Conservation (phyloP, 108 stramenopile species). For the Skeletonema costatum region DNA sequence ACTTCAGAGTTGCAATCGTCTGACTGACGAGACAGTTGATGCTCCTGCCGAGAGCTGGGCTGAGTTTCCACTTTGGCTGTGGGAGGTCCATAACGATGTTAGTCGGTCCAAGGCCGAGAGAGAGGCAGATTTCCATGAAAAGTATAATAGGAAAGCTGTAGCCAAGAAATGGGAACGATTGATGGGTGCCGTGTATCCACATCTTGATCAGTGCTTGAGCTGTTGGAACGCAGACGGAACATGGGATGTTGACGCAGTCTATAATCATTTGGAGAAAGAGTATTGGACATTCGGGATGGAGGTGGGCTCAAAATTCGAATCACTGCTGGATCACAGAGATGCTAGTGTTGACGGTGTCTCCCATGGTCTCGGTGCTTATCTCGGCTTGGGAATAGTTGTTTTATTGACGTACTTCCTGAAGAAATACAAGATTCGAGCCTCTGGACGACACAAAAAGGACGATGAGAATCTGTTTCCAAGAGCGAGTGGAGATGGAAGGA, state of each 20-base stretch:
- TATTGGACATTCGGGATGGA: slow-evolving; percentile 41
- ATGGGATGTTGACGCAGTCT: slow-evolving; percentile 48
- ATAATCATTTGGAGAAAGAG: slow-evolving; percentile 31
- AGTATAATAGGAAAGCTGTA: slow-evolving; percentile 8
- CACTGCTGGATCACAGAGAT: slow-evolving; percentile 19
- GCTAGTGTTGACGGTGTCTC: not conserved
- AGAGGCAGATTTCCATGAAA: slow-evolving; percentile 12
- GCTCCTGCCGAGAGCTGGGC: slow-evolving; percentile 25
- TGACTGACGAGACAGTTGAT: slow-evolving; percentile 13
- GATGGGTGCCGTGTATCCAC: slow-evolving; percentile 41
- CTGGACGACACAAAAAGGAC: slow-evolving; percentile 42
- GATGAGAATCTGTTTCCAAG: not conserved
- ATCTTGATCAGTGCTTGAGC: slow-evolving; percentile 23
- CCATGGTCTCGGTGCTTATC: slow-evolving; percentile 1
- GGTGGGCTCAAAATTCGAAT: slow-evolving; percentile 12
- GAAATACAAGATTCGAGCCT: slow-evolving; percentile 14
- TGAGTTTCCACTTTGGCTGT: slow-evolving; percentile 49
- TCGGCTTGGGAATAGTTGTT: slow-evolving; percentile 3
- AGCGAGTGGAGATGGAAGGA: not conserved
- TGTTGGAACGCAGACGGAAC: slow-evolving; percentile 28
- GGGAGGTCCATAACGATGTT: slow-evolving; percentile 53
- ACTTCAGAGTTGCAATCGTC: slow-evolving; percentile 29
- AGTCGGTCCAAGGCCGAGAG: slow-evolving; percentile 21
- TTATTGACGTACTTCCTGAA: not conserved
- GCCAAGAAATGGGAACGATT: slow-evolving; percentile 19